These are phyloP conservation scores for Closterium sp. DNA, from an alignment of 139 green algal genomes.

Conservation along the genomic window DNA sequence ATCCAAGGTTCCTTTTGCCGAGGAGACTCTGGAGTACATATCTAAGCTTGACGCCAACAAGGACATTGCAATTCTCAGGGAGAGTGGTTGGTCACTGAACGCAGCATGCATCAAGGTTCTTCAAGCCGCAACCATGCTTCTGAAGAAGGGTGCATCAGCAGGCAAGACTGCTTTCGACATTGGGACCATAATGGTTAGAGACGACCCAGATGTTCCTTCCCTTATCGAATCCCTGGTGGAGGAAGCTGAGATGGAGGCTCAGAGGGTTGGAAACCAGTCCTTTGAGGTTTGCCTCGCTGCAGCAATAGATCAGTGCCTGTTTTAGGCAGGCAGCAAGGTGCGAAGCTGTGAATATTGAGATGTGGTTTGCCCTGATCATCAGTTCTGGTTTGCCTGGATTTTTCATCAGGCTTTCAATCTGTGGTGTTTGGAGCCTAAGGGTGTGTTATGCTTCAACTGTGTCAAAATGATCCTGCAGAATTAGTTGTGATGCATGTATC, in stretches of 20 bases:
- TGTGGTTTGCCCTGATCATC: too few relatives aligned
- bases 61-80: conserved; percentile 12
- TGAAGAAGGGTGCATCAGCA: conserved; percentile 2
- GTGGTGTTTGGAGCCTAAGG: too few relatives aligned
- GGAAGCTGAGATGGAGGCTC: background rate
- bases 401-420: too few relatives aligned
- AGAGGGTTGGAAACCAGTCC: background rate
- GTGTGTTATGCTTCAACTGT: too few relatives aligned
- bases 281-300: background rate
- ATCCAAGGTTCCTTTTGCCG: conserved; percentile 4
- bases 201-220: background rate
- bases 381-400: too few relatives aligned
- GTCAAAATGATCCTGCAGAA: too few relatives aligned
- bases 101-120: background rate
- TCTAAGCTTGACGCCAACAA: conserved; percentile 10
- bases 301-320: background rate
- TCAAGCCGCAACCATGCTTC: background rate
- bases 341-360: background rate
- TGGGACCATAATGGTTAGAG: conserved; percentile 10
- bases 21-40: conserved; percentile 21
- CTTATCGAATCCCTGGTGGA: background rate
- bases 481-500: too few relatives aligned
- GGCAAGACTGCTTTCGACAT: conserved; percentile 10
- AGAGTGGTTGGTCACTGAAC: background rate
- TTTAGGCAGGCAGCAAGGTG: background rate